Percentiles rank a stretch among this genome's conserved stretches.
Conservation (phyloP, 192 early-diverging fungal species). For the Diversispora epigaea region DNA sequence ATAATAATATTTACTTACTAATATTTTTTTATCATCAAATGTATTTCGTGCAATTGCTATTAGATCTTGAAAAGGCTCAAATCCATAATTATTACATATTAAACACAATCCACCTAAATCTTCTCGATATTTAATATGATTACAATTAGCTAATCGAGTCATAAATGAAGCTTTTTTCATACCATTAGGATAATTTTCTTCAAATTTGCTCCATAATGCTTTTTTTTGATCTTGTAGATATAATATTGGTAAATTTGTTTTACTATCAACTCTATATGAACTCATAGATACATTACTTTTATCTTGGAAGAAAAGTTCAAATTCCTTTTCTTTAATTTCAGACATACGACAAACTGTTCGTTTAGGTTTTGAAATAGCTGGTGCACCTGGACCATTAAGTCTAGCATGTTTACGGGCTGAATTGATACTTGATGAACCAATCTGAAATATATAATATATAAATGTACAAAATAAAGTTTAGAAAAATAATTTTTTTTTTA, state of each 20-base stretch:
- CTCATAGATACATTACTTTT: constrained; percentile 12
- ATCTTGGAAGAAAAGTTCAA: constrained; percentile 11
- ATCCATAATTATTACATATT: no score
- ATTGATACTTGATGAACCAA: not conserved
- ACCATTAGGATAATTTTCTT: constrained; percentile 6
- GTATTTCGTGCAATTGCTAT: no score
- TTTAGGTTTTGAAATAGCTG: not conserved
- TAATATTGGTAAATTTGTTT: not conserved
- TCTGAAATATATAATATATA: not conserved
- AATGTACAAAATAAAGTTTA: not conserved
- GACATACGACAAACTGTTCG: not conserved
- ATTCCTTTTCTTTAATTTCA: constrained; percentile 14
- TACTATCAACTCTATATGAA: constrained; percentile 6
- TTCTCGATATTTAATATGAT: no score
- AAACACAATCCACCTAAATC: no score
- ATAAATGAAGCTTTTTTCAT: no score
- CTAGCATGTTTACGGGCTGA: not conserved
- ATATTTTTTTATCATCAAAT: no score
- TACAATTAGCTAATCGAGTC: no score
- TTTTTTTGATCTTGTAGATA: constrained; percentile 20
- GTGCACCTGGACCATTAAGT: not conserved
- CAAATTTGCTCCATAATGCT: constrained; percentile 10
- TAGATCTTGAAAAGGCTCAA: no score
- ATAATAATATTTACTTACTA: no score
- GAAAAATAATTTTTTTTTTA: not conserved